A percentile compares a stretch with the other conserved stretches of the same genome.
These are phyloP conservation scores for Prunus mume DNA, from an alignment of 306 rosid species.

Conservation along the genomic window DNA sequence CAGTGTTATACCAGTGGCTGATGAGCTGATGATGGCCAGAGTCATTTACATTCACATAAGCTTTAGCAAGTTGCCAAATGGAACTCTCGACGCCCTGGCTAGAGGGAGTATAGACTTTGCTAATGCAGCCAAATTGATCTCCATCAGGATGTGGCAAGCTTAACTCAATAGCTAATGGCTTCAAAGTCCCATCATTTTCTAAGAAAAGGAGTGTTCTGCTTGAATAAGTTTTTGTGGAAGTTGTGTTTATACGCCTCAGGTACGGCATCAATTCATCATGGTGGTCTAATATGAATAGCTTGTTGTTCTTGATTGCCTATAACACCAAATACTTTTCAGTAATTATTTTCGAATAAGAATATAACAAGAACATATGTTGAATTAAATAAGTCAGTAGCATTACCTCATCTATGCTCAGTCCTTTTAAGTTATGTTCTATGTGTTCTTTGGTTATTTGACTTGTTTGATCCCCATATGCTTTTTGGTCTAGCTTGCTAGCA, in stretches of 20 bases:
- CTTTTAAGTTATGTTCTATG: constrained; percentile 44
- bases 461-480: constrained; percentile 53
- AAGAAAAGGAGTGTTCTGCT: constrained; percentile 57
- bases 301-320: constrained; percentile 49
- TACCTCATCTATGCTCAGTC: constrained; percentile 53
- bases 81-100: constrained; percentile 40
- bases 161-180: constrained; percentile 62
- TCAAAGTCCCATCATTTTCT: constrained; percentile 53
- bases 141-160: constrained; percentile 46
- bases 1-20: constrained; percentile 51
- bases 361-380: too few species aligned
- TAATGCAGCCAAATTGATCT: constrained; percentile 42
- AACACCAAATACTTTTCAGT: constrained; percentile 8
- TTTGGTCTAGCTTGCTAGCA: constrained; percentile 51
- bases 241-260: constrained; percentile 42
- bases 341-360: too few species aligned
- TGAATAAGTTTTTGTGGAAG: constrained; percentile 50
- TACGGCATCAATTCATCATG: constrained; percentile 57
- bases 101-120: constrained; percentile 50
- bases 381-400: neutral
- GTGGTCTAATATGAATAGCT: constrained; percentile 55
- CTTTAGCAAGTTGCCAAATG: constrained; percentile 64
- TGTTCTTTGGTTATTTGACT: constrained; percentile 46
- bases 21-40: constrained; percentile 61
- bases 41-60: constrained; percentile 59